Base-by-base conservation (phyloP, 2,329 filamentous ascomycete genomes). In the Fusarium abutilonis region DNA sequence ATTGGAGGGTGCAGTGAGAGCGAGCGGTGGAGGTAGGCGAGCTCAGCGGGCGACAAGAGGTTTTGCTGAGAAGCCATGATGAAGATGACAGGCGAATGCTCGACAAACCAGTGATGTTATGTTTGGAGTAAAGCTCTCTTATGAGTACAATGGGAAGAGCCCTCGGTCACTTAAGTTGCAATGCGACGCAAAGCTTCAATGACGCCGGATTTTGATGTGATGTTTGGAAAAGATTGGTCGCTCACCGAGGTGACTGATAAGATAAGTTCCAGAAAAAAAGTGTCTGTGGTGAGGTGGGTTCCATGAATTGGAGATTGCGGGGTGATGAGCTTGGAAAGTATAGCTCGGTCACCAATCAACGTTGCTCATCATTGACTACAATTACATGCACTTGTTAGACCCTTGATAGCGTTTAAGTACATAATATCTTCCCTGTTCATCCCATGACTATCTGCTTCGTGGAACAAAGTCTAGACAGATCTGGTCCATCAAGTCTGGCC, bases 21-120 rank as follows among this genome's bases (percentile, higher is more conserved):
- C 6, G 94, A 93, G 64, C 86, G 87, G 82, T 96, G 92, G 47
- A 98, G 87, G 80, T 97, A 99, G 70, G 93, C 93, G 72, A 99
- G 91, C 80, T 99, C 95, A 72, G 95, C 93, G 43, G 95, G 94
- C 50, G 93, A 97, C 77, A 98, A 89, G 69, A 92, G 88, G 72
- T 87, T 86, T 78, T 87, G 86, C 71, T 87, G 86, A 67, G 86
- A 84, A 36, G 89, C 82, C 86, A 92, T 90, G 26, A n/a, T 58
- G 50, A 53, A 42, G 14, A 38, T 31, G 35, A 19, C 41, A 32
- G 32, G 17, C 28, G 32, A 19, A 6, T 29, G 9, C 32, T 40
- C 58, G 47, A 21, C 41, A 13, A 38, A 21, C 15, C 34, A 40
- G 31, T 19, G 29, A 31, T 39, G 2, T 48, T 29, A 31, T 39